Evolutionary conservation across 148 eudicot species (phyloP), one percentile per base, ranked within the genome.

Genomic region (Vaccinium myrtillus): DNA sequence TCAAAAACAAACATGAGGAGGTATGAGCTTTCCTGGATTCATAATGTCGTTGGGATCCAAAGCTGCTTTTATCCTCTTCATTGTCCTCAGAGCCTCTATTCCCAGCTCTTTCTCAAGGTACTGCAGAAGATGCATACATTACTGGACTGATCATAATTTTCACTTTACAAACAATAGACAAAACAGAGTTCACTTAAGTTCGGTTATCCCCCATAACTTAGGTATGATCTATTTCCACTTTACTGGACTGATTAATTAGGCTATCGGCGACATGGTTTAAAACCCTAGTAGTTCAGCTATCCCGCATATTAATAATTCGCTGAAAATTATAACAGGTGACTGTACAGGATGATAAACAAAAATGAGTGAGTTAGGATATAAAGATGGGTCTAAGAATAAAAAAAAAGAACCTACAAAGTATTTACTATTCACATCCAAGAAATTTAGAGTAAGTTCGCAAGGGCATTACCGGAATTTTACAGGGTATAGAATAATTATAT

Each of bases 1-100:
- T 91, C 87, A 95, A 74, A 94, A 79, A 83, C 99, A 97, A 70
- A 97, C 93, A 90, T 95, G 98, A 55, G 99, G 98, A 15, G 99
- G 98, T 27, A 95, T 94, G 77, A 97, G 89, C 89, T 97, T 97
- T 82, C 99, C 98, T 14, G 99, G 99, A 86, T 97, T 97, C 99
- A 95, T 97, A 82, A 95, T 95, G 75, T 87, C 88, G 82, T 94
- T 97, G 63, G 99, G 95, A 86, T 97, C 99, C 86, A 97, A 81
- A 80, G 99, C 98, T 74, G 49, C 90, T 87, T 97, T 97, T 79
- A 97, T 97, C 84, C 91, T 92, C 86, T 91, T 95, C 97, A 94
- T 93, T 15, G 99, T 91, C 90, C 90, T 90, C 89, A 97, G 67
- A 84, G 91, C 91, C 90, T 95, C 98, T 36, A 94, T 93, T 77